These are phyloP conservation scores for Marsdenia floribunda DNA, from an alignment of 257 asterid genomes.

Conservation along the genomic window DNA sequence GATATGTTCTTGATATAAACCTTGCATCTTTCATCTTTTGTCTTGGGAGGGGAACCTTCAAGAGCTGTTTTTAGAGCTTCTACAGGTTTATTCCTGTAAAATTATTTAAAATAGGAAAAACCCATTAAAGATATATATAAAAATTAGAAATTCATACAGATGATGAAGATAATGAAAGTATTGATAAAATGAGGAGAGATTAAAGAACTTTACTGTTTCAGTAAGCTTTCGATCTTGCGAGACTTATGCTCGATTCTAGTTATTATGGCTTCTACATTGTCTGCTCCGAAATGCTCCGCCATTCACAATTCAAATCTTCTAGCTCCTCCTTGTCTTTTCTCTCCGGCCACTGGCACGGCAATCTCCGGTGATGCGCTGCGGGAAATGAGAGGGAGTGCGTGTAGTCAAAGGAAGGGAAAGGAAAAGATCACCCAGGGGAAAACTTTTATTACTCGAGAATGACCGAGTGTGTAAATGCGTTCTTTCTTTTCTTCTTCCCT, in stretches of 20 bases:
- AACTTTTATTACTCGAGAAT: no score
- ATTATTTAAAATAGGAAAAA: constrained; percentile 1
- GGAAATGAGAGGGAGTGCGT: background rate
- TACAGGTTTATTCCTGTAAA: constrained; percentile 83
- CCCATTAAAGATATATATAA: background rate
- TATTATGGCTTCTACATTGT: constrained; percentile 84
- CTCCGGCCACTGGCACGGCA: background rate
- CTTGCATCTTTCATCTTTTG: constrained; percentile 98
- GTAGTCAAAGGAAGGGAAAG: background rate
- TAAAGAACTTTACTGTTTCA: constrained; percentile 55
- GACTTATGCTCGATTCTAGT: constrained; percentile 92
- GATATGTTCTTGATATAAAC: constrained; percentile 23
- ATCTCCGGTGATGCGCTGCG: background rate
- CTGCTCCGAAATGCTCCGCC: constrained; percentile 64
- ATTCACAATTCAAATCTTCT: background rate
- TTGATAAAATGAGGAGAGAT: background rate
- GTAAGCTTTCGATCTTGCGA: constrained; percentile 96
- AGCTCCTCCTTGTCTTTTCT: background rate
- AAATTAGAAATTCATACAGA: background rate
- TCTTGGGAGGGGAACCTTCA: constrained; percentile 92
- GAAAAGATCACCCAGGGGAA: background rate
- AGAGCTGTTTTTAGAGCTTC: constrained; percentile 97
- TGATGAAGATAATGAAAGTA: background rate
- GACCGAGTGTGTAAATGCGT: no score
- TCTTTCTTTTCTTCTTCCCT: no score